Conservation (phyloP, 495 filamentous ascomycete species). For the Lasiosphaeria ovina region DNA sequence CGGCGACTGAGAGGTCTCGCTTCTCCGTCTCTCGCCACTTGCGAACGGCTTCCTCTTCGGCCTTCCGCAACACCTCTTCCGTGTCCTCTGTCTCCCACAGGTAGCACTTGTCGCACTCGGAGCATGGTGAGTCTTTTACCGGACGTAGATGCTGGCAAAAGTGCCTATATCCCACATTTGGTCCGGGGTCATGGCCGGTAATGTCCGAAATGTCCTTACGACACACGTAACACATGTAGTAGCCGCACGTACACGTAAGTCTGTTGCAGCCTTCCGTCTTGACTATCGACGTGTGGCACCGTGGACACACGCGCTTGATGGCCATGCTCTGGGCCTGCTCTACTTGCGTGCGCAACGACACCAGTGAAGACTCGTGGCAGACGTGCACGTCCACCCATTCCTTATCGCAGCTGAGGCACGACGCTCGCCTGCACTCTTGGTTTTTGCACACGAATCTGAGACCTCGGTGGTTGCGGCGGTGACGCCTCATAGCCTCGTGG, state of each 20-base stretch:
- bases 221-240: conserved; percentile 95
- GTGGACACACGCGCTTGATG: conserved; percentile 91
- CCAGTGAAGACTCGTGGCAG: conserved; percentile 77
- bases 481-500: conserved; percentile 55
- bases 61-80: conserved; percentile 69
- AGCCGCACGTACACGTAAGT: conserved; percentile 94
- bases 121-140: conserved; percentile 61
- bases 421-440: conserved; percentile 60
- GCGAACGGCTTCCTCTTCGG: conserved; percentile 74
- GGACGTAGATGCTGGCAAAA: conserved; percentile 97
- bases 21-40: conserved; percentile 75
- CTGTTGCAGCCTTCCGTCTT: conserved; percentile 95
- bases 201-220: conserved; percentile 56
- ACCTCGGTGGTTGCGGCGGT: conserved; percentile 60
- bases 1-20: conserved; percentile 44
- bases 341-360: conserved; percentile 79
- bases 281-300: conserved; percentile 85
- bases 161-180: conserved; percentile 71
- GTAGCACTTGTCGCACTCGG: conserved; percentile 82
- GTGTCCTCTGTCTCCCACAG: conserved; percentile 86
- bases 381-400: conserved; percentile 72
- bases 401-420: conserved; percentile 73
- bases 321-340: conserved; percentile 90
- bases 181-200: conserved; percentile 39
- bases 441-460: conserved; percentile 73